Base-by-base conservation (phyloP, 257 asterid genomes). In the Solanum arcanum region DNA sequence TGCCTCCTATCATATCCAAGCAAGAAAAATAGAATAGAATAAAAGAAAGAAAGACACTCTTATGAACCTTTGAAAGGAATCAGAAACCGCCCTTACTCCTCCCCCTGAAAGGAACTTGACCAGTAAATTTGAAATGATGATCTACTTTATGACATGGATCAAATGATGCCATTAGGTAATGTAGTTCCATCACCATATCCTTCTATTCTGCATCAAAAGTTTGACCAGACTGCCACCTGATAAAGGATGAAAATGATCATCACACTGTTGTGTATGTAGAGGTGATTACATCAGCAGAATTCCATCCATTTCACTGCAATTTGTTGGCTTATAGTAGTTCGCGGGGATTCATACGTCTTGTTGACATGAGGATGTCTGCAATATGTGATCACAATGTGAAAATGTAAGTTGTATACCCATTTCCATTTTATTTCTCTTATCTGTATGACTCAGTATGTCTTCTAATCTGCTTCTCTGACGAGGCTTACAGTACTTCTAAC, bases 281-380 rank as follows among this genome's bases (percentile, higher is more conserved):
- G 98, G 98, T 95, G 78, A 95, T 95, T 88, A 95, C 98, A 39
- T 93, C 98, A 66, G 98, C 98, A 86, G 98, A 95, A 87, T 95
- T 95, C 90, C 98, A 95, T 90, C 98, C 98, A 87, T 88, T 95
- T 86, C 98, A 95, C 85, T 95, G 98, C 95, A 95, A 94, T 90
- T 93, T 86, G 73, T 91, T 95, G 93, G 98, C 96, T 37, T 95
- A 95, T 88, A 95, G 98, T 90, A 93, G 98, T 91, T 95, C 98
- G 52, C 94, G 94, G 89, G 98, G 98, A 89, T 95, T 97, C 56
- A 94, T 95, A 81, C 96, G 97, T 87, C 97, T 95, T 86, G 92
- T 95, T 86, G 98, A 95, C 92, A 90, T 95, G 93, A 93, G 98
- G 90, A 97, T 93, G 87, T 95, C 98, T 33, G 98, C 98, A 12